These are phyloP conservation scores for Psilocybe tampanensis DNA, from an alignment of 768 basidiomycete species.

Conservation along the genomic window DNA sequence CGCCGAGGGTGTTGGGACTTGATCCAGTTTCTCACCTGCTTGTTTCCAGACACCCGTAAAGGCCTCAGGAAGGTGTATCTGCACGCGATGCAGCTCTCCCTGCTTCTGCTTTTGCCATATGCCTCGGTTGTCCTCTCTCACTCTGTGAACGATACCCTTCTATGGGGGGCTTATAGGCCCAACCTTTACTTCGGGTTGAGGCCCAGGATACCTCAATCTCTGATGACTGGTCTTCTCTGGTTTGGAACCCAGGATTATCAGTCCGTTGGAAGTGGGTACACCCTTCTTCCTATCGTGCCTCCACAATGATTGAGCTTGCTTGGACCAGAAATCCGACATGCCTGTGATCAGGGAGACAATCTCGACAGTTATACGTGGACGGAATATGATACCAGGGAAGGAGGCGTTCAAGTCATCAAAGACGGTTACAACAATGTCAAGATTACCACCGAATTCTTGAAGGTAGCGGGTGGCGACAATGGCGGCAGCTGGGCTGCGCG, in stretches of 20 bases:
- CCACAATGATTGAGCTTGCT: neutral
- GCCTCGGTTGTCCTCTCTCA: slow-evolving; percentile 39
- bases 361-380: slow-evolving; percentile 87
- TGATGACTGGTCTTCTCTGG: slow-evolving; percentile 94
- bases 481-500: slow-evolving; percentile 91
- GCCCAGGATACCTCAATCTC: slow-evolving; percentile 83
- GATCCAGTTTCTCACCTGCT: too few relatives aligned
- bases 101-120: slow-evolving; percentile 49
- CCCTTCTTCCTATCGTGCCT: neutral
- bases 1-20: too few relatives aligned
- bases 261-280: slow-evolving; percentile 60
- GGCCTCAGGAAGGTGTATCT: neutral
- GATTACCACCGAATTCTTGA: slow-evolving; percentile 83
- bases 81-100: slow-evolving; percentile 42
- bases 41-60: neutral
- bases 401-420: slow-evolving; percentile 82
- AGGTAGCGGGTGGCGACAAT: slow-evolving; percentile 78
- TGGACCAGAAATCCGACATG: slow-evolving; percentile 74
- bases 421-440: slow-evolving; percentile 85
- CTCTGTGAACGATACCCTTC: slow-evolving; percentile 52
- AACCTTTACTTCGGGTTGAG: slow-evolving; percentile 95
- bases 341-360: slow-evolving; percentile 86
- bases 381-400: slow-evolving; percentile 82
- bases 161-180: slow-evolving; percentile 90
- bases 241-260: slow-evolving; percentile 87